Percentiles rank a stretch among this genome's conserved stretches.
Evolutionary conservation across 2,329 filamentous ascomycete species (phyloP).

Genomic region (Domatiomyces catenatus): DNA sequence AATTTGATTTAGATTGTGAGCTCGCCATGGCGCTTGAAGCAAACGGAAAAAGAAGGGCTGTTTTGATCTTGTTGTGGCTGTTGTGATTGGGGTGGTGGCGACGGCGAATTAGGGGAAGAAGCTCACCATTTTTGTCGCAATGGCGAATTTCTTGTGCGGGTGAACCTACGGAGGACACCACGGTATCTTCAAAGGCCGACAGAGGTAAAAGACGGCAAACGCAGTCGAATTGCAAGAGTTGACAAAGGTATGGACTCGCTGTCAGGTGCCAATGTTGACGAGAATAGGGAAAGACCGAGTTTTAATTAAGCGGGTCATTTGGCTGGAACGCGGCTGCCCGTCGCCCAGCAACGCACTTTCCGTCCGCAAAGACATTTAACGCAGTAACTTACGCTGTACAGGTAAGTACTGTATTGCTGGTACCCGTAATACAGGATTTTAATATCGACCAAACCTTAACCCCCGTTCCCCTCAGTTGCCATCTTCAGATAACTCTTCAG

Average conservation of each 20-base stretch:
- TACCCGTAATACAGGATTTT: no score
- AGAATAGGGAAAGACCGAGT: neutral
- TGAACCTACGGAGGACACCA: no score
- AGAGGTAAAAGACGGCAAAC: neutral
- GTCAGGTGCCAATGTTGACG: neutral
- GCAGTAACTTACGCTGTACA: no score
- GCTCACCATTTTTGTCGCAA: neutral
- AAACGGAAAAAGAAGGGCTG: neutral
- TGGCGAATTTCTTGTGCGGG: neutral
- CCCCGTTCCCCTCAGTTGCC: no score
- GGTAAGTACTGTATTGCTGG: no score
- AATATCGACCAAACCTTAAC: no score
- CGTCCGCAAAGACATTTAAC: no score
- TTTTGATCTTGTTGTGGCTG: neutral
- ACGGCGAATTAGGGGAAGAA: neutral
- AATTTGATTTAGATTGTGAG: constrained; percentile 13
- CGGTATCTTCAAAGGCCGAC: neutral
- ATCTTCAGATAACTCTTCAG: no score
- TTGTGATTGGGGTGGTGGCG: neutral
- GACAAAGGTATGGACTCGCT: neutral
- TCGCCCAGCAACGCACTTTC: no score
- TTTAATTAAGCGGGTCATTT: neutral
- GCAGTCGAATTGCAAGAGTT: neutral
- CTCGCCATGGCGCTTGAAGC: constrained; percentile 8
- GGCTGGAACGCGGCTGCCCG: no score